These are phyloP conservation scores for Phytophthora cactorum DNA, from an alignment of 352 stramenopile genomes.

Conservation along the genomic window DNA sequence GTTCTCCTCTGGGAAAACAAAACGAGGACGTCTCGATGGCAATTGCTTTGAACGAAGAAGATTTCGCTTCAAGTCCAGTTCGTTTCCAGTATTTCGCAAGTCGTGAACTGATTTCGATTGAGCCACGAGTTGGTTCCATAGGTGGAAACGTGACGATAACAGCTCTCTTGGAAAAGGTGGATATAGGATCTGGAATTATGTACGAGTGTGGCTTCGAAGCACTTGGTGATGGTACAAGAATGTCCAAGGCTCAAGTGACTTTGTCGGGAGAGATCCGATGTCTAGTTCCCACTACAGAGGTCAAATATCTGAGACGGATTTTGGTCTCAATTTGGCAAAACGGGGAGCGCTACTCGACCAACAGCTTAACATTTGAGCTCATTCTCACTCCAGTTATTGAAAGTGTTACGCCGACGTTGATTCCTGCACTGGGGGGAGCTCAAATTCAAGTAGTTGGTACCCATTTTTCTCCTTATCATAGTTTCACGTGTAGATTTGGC, in stretches of 20 bases:
- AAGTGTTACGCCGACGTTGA: conserved; percentile 19
- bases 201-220: conserved; percentile 48
- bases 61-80: conserved; percentile 17
- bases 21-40: conserved; percentile 24
- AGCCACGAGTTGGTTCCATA: conserved; percentile 26
- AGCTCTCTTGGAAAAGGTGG: conserved; percentile 21
- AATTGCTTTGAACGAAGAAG: conserved; percentile 35
- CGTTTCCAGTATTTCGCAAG: conserved; percentile 37
- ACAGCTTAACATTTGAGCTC: conserved; percentile 33
- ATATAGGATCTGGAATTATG: not conserved
- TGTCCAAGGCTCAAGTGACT: conserved; percentile 15
- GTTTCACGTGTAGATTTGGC: conserved; percentile 34
- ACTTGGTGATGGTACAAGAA: not conserved
- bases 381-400: conserved; percentile 24
- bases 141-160: conserved; percentile 31
- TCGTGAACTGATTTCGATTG: conserved; percentile 35
- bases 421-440: conserved; percentile 22
- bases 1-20: conserved; percentile 15
- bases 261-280: conserved; percentile 21
- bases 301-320: conserved; percentile 11
- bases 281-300: not conserved
- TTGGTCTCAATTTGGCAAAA: conserved; percentile 44
- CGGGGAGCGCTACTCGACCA: conserved; percentile 37
- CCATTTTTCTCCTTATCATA: conserved; percentile 15
- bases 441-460: conserved; percentile 31